A percentile compares a stretch with the other conserved stretches of the same genome.
phyloP scores from a whole-genome alignment of 2,329 filamentous ascomycete genomes.

The Fusarium clavum region DNA sequence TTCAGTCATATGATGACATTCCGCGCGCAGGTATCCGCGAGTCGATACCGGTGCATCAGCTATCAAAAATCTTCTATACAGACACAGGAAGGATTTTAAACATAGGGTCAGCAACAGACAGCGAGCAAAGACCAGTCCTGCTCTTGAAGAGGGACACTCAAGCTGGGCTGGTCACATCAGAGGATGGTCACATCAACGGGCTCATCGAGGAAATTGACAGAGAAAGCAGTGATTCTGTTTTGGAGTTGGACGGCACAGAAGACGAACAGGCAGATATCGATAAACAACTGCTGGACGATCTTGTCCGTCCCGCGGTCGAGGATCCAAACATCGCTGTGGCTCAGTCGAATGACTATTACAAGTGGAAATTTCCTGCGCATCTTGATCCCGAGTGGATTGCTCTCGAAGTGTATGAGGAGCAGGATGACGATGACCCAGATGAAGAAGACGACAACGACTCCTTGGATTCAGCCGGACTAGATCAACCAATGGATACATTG shows the following conservation, averaged over 20 bases:
- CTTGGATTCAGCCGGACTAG: conserved; percentile 51
- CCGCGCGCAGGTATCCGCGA: conserved; percentile 62
- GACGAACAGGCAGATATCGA: conserved; percentile 60
- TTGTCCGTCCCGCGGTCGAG: neutral
- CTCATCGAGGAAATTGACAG: conserved; percentile 58
- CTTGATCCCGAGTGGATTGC: conserved; percentile 93
- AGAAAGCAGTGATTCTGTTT: neutral
- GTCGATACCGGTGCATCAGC: conserved; percentile 64
- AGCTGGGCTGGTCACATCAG: conserved; percentile 12
- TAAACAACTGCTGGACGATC: conserved; percentile 55
- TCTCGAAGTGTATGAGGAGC: conserved; percentile 78
- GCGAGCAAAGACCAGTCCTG: conserved; percentile 52
- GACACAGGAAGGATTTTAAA: conserved; percentile 91
- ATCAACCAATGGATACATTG: conserved; percentile 46
- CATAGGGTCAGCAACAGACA: conserved; percentile 69
- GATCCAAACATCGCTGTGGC: conserved; percentile 1
- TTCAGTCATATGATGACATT: conserved; percentile 56
- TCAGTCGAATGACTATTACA: conserved; percentile 1
- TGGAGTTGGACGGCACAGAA: conserved; percentile 34
- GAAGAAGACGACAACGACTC: conserved; percentile 61
- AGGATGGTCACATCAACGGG: conserved; percentile 6
- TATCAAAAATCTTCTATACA: conserved; percentile 93
- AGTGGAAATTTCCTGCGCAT: conserved; percentile 69
- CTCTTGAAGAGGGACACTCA: conserved; percentile 49
- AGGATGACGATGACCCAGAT: conserved; percentile 56